Evolutionary conservation across 2,329 filamentous ascomycete genomes (phyloP).

Genomic region (Sarocladiaceae sp.): DNA sequence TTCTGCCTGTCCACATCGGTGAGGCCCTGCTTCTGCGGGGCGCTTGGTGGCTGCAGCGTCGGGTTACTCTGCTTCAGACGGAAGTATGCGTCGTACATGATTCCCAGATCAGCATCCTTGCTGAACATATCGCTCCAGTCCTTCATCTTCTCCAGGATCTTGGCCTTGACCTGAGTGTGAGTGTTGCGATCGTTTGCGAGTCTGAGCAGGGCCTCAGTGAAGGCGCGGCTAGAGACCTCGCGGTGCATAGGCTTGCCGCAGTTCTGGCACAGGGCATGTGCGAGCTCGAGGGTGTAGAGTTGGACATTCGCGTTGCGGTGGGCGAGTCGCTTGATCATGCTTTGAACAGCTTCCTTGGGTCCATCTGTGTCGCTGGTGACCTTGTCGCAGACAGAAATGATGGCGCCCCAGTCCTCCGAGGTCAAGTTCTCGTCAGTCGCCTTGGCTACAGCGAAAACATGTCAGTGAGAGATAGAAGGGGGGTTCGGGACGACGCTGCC

Average conservation of each 20-base stretch:
- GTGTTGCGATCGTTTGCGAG: slow-evolving; percentile 93
- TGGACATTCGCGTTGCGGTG: slow-evolving; percentile 96
- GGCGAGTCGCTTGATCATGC: slow-evolving; percentile 85
- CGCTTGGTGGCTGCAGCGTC: slow-evolving; percentile 82
- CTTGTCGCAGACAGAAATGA: slow-evolving; percentile 58
- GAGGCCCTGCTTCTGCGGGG: slow-evolving; percentile 86
- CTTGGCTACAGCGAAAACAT: slow-evolving; percentile 40
- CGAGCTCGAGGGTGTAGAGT: slow-evolving; percentile 89
- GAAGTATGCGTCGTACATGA: slow-evolving; percentile 94
- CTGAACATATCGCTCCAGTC: slow-evolving; percentile 95
- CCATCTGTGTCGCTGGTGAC: slow-evolving; percentile 48
- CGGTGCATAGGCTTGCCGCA: slow-evolving; percentile 82
- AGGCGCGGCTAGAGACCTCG: slow-evolving; percentile 83
- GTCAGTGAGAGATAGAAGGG: slow-evolving; percentile 6
- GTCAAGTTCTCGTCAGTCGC: slow-evolving; percentile 98
- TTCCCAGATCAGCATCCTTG: slow-evolving; percentile 82
- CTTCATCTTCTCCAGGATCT: slow-evolving; percentile 94
- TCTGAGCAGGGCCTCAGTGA: slow-evolving; percentile 87
- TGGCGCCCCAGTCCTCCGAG: slow-evolving; percentile 64
- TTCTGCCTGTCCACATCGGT: slow-evolving; percentile 86
- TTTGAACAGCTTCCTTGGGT: slow-evolving; percentile 78
- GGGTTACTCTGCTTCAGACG: slow-evolving; percentile 81
- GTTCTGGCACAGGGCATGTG: slow-evolving; percentile 87
- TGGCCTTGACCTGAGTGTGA: slow-evolving; percentile 91
- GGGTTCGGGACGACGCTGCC: slow-evolving; percentile 14